A percentile compares a stretch with the other conserved stretches of the same genome.
These are phyloP conservation scores for Salinomyces thailandicus DNA, from an alignment of 2,329 filamentous ascomycete genomes.

Conservation along the genomic window DNA sequence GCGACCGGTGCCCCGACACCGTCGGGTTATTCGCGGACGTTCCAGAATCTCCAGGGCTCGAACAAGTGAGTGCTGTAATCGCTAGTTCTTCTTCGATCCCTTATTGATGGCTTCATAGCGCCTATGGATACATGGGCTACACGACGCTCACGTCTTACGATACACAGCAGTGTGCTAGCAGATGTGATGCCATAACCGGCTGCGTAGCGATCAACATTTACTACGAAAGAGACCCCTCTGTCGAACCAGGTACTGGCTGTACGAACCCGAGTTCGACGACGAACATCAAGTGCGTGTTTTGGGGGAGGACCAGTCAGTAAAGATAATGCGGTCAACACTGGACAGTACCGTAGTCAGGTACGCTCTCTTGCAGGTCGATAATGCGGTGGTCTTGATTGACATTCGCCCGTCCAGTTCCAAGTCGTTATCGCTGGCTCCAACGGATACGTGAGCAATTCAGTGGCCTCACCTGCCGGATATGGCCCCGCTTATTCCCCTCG, in stretches of 20 bases:
- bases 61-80: conserved; percentile 2
- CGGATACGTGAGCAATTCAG: conserved; percentile 19
- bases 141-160: conserved; percentile 19
- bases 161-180: conserved; percentile 16
- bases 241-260: conserved; percentile 24
- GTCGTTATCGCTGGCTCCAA: conserved; percentile 18
- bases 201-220: conserved; percentile 18
- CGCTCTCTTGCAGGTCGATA: too few relatives aligned
- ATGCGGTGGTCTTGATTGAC: too few relatives aligned
- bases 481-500: conserved; percentile 11
- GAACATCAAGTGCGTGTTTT: conserved; percentile 27
- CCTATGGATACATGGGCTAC: conserved; percentile 20
- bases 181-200: conserved; percentile 13
- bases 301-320: conserved; percentile 18
- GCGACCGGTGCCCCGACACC: conserved; percentile 10
- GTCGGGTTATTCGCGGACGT: conserved; percentile 12
- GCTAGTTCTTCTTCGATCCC: background rate
- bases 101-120: conserved; percentile 3
- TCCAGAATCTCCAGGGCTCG: conserved; percentile 10
- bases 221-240: conserved; percentile 24
- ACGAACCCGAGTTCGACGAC: conserved; percentile 25
- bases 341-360: conserved; percentile 12
- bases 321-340: conserved; percentile 13
- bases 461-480: conserved; percentile 17
- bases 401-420: too few relatives aligned